These are phyloP conservation scores for Cruciata laevipes DNA, from an alignment of 257 asterid genomes.

Conservation along the genomic window DNA sequence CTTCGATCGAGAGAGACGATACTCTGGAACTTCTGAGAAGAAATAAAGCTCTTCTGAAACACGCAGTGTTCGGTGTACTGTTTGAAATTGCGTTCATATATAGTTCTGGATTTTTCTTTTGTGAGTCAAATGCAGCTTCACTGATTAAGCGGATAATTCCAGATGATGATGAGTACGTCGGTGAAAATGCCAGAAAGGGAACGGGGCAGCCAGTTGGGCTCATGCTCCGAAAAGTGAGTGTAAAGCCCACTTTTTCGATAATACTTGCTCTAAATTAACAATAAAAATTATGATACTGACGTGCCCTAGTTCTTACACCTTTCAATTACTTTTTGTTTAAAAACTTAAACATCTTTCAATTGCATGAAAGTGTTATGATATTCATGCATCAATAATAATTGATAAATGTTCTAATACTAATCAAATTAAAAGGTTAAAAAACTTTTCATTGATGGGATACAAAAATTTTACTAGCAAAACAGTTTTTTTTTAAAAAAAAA, in stretches of 20 bases:
- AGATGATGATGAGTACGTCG: background rate
- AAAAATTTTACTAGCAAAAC: no score
- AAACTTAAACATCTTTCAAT: no score
- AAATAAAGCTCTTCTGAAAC: background rate
- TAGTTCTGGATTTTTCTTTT: background rate
- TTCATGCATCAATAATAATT: no score
- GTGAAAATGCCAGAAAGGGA: background rate
- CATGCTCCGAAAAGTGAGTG: background rate
- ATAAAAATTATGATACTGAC: no score
- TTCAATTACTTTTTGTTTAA: no score
- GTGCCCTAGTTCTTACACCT: no score
- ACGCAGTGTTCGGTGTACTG: background rate
- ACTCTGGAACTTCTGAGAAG: conserved; percentile 3
- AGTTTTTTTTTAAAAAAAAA: no score
- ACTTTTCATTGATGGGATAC: no score
- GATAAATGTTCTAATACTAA: no score
- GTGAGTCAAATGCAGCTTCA: background rate
- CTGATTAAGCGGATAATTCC: background rate
- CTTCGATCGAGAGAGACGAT: conserved; percentile 6
- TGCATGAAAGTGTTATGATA: no score
- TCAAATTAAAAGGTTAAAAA: no score
- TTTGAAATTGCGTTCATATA: background rate
- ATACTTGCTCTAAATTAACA: no score
- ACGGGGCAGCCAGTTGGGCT: background rate
- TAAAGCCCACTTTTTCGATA: background rate